Evolutionary conservation across 208 protist species (phyloP).

Genomic region (Wallacemonas rigidus): DNA sequence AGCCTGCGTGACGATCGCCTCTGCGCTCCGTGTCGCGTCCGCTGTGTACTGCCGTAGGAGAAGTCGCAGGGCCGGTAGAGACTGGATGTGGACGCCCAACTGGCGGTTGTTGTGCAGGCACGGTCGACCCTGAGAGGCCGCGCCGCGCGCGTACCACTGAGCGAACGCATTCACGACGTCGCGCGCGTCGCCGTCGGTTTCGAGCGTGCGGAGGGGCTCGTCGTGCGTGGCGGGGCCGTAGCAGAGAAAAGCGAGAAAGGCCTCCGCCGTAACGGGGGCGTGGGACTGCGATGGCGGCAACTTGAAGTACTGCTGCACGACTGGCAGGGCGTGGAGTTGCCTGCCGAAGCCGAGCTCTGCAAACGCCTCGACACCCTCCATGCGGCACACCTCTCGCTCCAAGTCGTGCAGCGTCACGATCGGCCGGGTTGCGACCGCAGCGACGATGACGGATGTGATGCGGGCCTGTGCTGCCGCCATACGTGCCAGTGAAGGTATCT

Average conservation of each 20-base stretch:
- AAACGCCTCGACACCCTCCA: conserved; percentile 56
- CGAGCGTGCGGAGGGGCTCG: conserved; percentile 23
- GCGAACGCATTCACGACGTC: conserved; percentile 68
- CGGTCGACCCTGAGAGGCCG: background rate
- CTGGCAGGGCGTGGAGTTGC: conserved; percentile 50
- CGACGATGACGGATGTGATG: conserved; percentile 49
- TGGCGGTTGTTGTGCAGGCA: conserved; percentile 32
- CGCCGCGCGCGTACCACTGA: conserved; percentile 39
- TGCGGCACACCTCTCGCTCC: conserved; percentile 56
- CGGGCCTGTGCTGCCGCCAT: conserved; percentile 54
- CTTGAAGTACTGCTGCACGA: conserved; percentile 74
- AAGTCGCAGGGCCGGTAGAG: conserved; percentile 53
- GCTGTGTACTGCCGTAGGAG: conserved; percentile 43
- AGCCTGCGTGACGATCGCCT: conserved; percentile 2
- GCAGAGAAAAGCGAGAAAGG: conserved; percentile 67
- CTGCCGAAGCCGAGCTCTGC: conserved; percentile 62
- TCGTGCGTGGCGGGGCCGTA: conserved; percentile 34
- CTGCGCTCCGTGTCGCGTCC: conserved; percentile 14
- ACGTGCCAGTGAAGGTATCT: conserved; percentile 51
- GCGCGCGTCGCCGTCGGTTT: conserved; percentile 57
- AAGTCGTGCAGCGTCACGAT: conserved; percentile 86
- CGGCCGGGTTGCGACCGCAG: conserved; percentile 62
- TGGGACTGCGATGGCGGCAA: conserved; percentile 29
- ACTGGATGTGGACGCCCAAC: conserved; percentile 81
- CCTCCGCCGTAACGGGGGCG: conserved; percentile 45